A percentile compares a stretch with the other conserved stretches of the same genome.
These are phyloP conservation scores for Dactylellina cionopaga DNA, from an alignment of 2,329 filamentous ascomycete genomes.

Conservation along the genomic window DNA sequence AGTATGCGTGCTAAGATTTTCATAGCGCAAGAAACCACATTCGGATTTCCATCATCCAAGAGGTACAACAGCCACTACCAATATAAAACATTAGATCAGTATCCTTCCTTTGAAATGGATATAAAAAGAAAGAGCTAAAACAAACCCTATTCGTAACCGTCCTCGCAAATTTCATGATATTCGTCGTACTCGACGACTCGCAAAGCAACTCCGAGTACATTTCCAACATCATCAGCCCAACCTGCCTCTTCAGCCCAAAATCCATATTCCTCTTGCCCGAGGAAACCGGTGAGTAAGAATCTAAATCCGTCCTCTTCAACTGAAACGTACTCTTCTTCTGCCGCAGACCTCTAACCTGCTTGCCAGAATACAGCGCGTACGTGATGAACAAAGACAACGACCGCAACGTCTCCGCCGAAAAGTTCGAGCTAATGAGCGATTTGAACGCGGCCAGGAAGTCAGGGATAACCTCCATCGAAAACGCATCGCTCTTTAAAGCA, in stretches of 20 bases:
- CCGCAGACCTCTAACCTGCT: conserved; percentile 61
- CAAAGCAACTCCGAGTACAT: conserved; percentile 83
- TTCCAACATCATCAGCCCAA: conserved; percentile 78
- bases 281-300: conserved; percentile 55
- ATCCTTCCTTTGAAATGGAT: not conserved
- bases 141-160: conserved; percentile 93
- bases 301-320: conserved; percentile 56
- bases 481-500: conserved; percentile 83
- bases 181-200: conserved; percentile 70
- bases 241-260: conserved; percentile 69
- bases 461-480: conserved; percentile 76
- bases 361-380: conserved; percentile 79
- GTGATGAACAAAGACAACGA: conserved; percentile 92
- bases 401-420: conserved; percentile 84
- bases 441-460: conserved; percentile 83
- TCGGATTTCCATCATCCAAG: conserved; percentile 83
- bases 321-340: conserved; percentile 63
- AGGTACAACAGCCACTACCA: conserved; percentile 94
- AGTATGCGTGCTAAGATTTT: conserved; percentile 86
- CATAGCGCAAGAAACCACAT: conserved; percentile 80
- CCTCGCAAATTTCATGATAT: conserved; percentile 86
- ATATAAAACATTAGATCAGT: conserved; percentile 20
- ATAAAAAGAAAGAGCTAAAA: conserved; percentile 47
- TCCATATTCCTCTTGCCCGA: conserved; percentile 47
- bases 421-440: conserved; percentile 79